Base-by-base conservation (phyloP, 1,139 yeast species). In the Nakaseomyces nivariensis region DNA sequence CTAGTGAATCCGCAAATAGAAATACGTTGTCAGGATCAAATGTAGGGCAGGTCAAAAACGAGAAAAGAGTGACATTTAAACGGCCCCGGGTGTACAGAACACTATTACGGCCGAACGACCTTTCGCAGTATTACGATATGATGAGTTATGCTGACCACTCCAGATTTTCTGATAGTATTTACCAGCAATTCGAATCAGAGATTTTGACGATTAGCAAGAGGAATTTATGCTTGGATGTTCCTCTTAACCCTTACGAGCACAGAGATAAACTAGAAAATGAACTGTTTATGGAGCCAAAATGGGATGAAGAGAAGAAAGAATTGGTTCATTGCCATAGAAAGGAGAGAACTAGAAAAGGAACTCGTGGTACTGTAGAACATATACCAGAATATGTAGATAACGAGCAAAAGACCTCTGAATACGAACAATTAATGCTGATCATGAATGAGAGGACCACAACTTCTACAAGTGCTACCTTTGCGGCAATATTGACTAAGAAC, bases 101-200 rank as follows among this genome's bases (percentile, higher is more conserved):
- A 0, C 69, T 92, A 27, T 70, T 90, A 51, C 75, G 82, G 51
- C 96, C 97, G 1, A 85, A 95, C 1, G 89, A 84, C 52, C 65
- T 86, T 43, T 83, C 95, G 0, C 71, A 85, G 48, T 90, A 87
- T 72, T 90, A 87, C 64, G 97, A 92, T 63, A 71, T 92, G 60
- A 74, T 90, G 57, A 82, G 85, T 53, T 87, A 87, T 51, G 85
- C 96, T 0, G 97, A 90, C 52, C 80, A 88, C 43, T 77, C 86
- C 5, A 71, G 85, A 54, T 85, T 88, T 64, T 82, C 89, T 25
- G 97, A 92, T 65, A 58, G 58, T 26, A 58, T 65, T 26, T 65
- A 65, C 49, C 67, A 64, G 43, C 79, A 80, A 40, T 71, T 88
- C 50, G 97, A 92, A 65, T 75, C 92, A 11, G 97, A 90, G 65